phyloP scores from a whole-genome alignment of 441 rosid species.

The Jatropha multifida region DNA sequence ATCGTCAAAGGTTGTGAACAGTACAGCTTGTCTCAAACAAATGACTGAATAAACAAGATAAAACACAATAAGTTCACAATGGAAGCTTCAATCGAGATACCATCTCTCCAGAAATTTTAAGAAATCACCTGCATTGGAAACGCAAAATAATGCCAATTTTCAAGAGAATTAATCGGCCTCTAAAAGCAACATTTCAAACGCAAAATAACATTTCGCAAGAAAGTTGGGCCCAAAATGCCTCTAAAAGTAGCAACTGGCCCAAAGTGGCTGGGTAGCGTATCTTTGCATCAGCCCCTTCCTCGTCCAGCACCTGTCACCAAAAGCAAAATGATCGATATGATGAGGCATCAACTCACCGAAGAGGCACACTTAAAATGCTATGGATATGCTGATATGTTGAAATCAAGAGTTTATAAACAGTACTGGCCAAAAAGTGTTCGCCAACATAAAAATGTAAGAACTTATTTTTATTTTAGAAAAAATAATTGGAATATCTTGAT shows the following conservation, averaged over 20 bases:
- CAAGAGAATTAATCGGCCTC: background rate
- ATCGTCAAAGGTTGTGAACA: background rate
- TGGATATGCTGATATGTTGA: background rate
- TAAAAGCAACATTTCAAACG: slow-evolving; percentile 10
- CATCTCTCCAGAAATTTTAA: slow-evolving; percentile 1
- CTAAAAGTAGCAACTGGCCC: slow-evolving; percentile 39
- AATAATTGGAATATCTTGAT: background rate
- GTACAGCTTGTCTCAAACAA: background rate
- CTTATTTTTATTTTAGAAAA: background rate
- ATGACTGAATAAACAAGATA: background rate
- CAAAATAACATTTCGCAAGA: slow-evolving; percentile 14
- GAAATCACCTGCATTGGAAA: slow-evolving; percentile 12
- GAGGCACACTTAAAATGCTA: background rate
- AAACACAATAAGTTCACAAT: background rate
- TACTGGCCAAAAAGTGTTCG: background rate
- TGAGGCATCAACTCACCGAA: background rate
- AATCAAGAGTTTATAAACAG: too few relatives aligned
- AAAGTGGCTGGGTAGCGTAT: background rate
- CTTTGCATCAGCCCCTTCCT: slow-evolving; percentile 45
- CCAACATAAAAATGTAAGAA: background rate
- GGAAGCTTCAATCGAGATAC: background rate
- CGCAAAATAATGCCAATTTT: slow-evolving; percentile 13
- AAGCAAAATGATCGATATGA: background rate
- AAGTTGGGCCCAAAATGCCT: slow-evolving; percentile 42
- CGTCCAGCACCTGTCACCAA: slow-evolving; percentile 50